Evolutionary conservation across 2,329 filamentous ascomycete genomes (phyloP), one percentile per base, ranked within the genome.

Genomic region (Beauveria australis): DNA sequence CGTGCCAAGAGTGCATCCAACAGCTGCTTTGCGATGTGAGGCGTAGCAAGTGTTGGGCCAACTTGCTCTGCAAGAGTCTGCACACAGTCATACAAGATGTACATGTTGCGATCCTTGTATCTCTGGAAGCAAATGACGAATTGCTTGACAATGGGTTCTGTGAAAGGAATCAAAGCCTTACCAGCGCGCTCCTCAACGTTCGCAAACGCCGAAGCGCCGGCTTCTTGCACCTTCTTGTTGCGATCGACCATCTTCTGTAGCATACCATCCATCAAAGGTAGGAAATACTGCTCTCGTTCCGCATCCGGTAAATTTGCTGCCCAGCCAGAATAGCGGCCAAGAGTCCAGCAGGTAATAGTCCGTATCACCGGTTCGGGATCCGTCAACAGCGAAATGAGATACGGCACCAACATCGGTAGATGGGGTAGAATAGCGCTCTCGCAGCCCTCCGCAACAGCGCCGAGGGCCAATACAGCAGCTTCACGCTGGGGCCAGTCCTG

Each of bases 51-150:
- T 40, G 89, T 85, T 7, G 88, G 86, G 12, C 91, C 92, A 59
- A 97, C 89, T 69, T 91, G 89, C 73, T 99, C 94, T 3, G 94
- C 94, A 61, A 99, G 79, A 0, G 94, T 99, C 76, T 99, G 94
- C 40, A 99, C 91, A 73, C 94, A 97, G 76, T 99, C 94, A 77
- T 99, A 99, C 40, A 99, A 84, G 59, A 97, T 95, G 77, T 95
- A 97, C 86, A 97, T 97, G 77, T 99, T 99, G 69, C 91, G 88
- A 74, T 97, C 93, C 81, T 99, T 97, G 84, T 97, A 99, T 75
- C 89, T 92, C 58, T 81, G 83, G 75, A 99, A 99, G 74, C 94
- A 99, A 63, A 83, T 81, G 57, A 97, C 92, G 69, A 93, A 97
- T 72, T 97, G 94, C 63, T 87, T 88, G 58, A 97, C 85, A 68